Base-by-base conservation (phyloP, 1,139 yeast genomes). In the Eremothecium cymbalariae region DNA sequence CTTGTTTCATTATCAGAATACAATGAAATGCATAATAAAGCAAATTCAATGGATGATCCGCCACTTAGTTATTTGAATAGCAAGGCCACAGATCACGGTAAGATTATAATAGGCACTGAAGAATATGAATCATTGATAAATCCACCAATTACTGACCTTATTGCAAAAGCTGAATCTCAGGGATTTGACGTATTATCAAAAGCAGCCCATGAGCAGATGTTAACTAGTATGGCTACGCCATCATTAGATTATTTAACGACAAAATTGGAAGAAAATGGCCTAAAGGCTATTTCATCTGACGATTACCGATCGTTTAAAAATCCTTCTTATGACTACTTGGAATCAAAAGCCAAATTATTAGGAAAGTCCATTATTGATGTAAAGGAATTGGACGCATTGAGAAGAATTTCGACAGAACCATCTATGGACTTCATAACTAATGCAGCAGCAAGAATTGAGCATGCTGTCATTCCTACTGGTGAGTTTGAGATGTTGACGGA, bases 401-500 rank as follows among this genome's bases (percentile, higher is more conserved):
- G 34, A n/a, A 17, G 33, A 2, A 11, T 41, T 1, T 21, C 41
- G 7, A 41, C 42, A 12, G 39, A 32, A 6, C 55, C 57, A 11
- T 20, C 44, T 3, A 13, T 38, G 18, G 49, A 48, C n/a, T 48
- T 45, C 31, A 35, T 55, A 30, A 30, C 32, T 2, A 44, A 47
- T 6, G 46, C 51, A 28, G 48, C 59, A 1, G 33, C 35, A 4
- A 40, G 43, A 8, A 47, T 46, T 14, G 65, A 64, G 1, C 32
- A 27, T 25, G 29, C 41, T 11, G 57, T 67, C 4, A 42, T 69
- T 32, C 51, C 65, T 4, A 43, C 48, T 6, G 50, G 47, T 2
- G 59, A 56, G 3, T 51, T 54, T 29, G 38, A 39, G 6, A 43
- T 33, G 2, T 36, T 51, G 30, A 19, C 19, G n/a, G 21, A 39